Base-by-base conservation (phyloP, 2,329 filamentous ascomycete species). In the Ophiobolus disseminans region DNA sequence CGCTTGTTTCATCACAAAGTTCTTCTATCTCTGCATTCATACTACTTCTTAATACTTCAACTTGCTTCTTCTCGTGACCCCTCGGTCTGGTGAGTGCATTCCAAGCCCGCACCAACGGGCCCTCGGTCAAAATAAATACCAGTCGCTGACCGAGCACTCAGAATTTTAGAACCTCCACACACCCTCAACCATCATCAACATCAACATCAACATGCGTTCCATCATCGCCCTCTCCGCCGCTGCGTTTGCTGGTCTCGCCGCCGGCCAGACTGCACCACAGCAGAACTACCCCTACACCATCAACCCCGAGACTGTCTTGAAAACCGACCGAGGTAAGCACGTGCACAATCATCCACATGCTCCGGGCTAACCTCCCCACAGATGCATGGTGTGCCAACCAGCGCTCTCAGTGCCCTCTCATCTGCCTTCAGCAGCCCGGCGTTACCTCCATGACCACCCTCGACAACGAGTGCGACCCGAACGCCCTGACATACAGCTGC, bases 351-450 rank as follows among this genome's bases (percentile, higher is more conserved):
- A 13, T 3, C 23, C 13, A 2, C 17, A 13, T 16, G 14, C 4
- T 9, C 8, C 14, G 31, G 20, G 44, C 70, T 71, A 48, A 72
- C 58, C 44, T 5, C 2, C 1, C 16, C 48, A 6, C 32, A 86
- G 83, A 79, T 50, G 65, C 68, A 9, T 93, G 89, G 89, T 93
- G 89, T 72, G 51, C 70, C 20, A 78, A 80, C 58, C 84, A 91
- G 74, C 76, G 66, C 57, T 78, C 79, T 60, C 80, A 82, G 43
- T 92, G 89, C 75, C 88, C 87, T 10, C 73, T 86, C 57, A 89
- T 92, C 73, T 92, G 89, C 80, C 74, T 83, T 40, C 86, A 91
- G 71, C 80, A 65, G 71, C 78, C 58, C 66, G 81, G 69, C 51
- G 67, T 73, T 41, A 66, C 59, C 38, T 66, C 66, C 51, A 59